A percentile compares a stretch with the other conserved stretches of the same genome.
These are phyloP conservation scores for Brasenia schreberi DNA, from an alignment of 164 flowering plant species.

Conservation along the genomic window DNA sequence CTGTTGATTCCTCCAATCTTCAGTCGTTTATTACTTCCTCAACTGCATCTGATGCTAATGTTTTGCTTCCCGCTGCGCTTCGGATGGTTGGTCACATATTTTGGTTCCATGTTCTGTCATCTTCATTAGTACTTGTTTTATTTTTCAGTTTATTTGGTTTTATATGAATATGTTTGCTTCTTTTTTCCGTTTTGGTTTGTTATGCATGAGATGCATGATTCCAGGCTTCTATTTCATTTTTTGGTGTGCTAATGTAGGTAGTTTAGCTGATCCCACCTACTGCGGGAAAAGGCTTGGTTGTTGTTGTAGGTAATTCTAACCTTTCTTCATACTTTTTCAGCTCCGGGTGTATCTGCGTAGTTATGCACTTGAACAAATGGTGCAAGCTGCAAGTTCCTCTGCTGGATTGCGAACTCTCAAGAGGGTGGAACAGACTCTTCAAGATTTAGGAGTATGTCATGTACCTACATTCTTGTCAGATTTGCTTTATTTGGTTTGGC, in stretches of 20 bases:
- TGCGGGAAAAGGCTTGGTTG: background rate
- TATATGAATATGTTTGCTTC: too few relatives aligned
- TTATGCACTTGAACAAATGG: conserved; percentile 86
- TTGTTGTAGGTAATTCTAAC: background rate
- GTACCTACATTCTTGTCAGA: background rate
- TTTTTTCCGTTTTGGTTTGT: too few relatives aligned
- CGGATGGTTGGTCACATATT: conserved; percentile 42
- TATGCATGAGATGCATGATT: background rate
- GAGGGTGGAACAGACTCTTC: conserved; percentile 84
- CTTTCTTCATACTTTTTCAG: conserved; percentile 25
- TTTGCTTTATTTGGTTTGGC: background rate
- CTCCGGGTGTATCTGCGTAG: conserved; percentile 76
- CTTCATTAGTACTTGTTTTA: background rate
- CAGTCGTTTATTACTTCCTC: conserved; percentile 23
- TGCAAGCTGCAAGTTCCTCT: conserved; percentile 77
- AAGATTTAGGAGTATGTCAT: conserved; percentile 78
- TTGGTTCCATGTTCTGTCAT: background rate
- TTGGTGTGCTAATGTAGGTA: background rate
- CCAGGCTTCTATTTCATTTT: background rate
- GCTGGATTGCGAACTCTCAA: conserved; percentile 88
- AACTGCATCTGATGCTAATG: conserved; percentile 34
- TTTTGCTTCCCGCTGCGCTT: conserved; percentile 58
- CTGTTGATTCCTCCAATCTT: conserved; percentile 30
- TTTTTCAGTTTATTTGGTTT: background rate
- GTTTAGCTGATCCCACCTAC: background rate